Conservation (phyloP, 495 filamentous ascomycete species). For the Hypoxylon intermedium region DNA sequence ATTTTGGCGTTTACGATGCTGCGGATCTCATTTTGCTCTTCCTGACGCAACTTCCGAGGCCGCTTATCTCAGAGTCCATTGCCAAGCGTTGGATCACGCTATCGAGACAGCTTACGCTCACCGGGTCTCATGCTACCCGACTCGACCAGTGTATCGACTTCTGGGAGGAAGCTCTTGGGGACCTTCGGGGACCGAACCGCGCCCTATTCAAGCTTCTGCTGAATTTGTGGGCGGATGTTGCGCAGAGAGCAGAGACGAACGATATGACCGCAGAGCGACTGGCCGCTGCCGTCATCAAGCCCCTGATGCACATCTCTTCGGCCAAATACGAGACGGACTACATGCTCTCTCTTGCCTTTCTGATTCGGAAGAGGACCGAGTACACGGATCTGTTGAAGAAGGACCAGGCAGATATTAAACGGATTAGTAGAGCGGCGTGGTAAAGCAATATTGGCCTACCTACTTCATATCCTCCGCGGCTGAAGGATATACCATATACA, state of each 20-base stretch:
- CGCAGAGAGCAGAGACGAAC: constrained; percentile 44
- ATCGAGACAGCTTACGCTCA: constrained; percentile 46
- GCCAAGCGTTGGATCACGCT: constrained; percentile 51
- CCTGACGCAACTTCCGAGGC: constrained; percentile 49
- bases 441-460: constrained; percentile 5
- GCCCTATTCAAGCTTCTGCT: constrained; percentile 53
- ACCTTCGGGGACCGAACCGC: constrained; percentile 47
- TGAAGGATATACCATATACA: not conserved
- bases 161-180: constrained; percentile 56
- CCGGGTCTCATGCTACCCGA: constrained; percentile 42
- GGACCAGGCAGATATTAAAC: constrained; percentile 31
- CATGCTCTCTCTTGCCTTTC: constrained; percentile 52
- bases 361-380: constrained; percentile 55
- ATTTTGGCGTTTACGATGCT: constrained; percentile 50
- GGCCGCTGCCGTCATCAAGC: constrained; percentile 48
- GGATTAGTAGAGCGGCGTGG: constrained; percentile 48
- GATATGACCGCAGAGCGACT: constrained; percentile 56
- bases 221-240: constrained; percentile 53
- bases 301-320: constrained; percentile 48
- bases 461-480: no score
- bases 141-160: constrained; percentile 55
- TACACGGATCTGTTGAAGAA: constrained; percentile 44
- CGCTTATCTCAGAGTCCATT: constrained; percentile 46
- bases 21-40: constrained; percentile 50
- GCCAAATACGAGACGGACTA: constrained; percentile 47